A percentile compares a stretch with the other conserved stretches of the same genome.
These are phyloP conservation scores for Plasmodiophora brassicae DNA, from an alignment of 208 protist species.

Conservation along the genomic window DNA sequence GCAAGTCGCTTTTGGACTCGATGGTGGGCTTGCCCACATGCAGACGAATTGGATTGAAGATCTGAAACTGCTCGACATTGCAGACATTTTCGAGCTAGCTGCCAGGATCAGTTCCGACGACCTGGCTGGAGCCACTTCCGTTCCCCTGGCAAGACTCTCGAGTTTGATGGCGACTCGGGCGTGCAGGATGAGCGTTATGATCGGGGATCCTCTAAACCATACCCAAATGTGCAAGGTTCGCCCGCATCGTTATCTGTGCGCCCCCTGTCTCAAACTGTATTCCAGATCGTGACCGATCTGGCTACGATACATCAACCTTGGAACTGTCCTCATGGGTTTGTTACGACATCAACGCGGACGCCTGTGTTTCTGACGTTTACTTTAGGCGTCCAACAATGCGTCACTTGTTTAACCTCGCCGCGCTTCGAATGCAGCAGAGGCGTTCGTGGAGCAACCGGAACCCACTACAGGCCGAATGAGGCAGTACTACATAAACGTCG, in stretches of 20 bases:
- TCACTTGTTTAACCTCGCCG: conserved; percentile 54
- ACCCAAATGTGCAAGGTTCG: not conserved
- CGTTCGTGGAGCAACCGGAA: too few relatives aligned
- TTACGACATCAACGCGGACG: not conserved
- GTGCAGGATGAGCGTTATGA: conserved; percentile 42
- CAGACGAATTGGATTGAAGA: not conserved
- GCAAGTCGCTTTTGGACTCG: not conserved
- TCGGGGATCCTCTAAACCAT: conserved; percentile 26
- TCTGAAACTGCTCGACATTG: not conserved
- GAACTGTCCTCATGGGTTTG: conserved; percentile 71
- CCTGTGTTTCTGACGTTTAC: not conserved
- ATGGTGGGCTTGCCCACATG: not conserved
- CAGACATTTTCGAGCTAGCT: not conserved
- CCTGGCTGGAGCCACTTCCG: not conserved
- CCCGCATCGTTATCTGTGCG: not conserved
- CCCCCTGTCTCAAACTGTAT: not conserved
- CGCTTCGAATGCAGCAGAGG: too few relatives aligned
- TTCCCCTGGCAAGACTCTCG: not conserved
- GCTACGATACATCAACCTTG: conserved; percentile 64
- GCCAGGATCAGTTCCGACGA: not conserved
- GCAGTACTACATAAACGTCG: too few relatives aligned
- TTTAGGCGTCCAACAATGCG: conserved; percentile 62
- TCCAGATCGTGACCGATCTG: conserved; percentile 54
- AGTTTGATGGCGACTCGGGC: conserved; percentile 38
- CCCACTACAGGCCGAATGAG: too few relatives aligned